Conservation (phyloP, 352 stramenopile species). For the Phytophthora europaea region DNA sequence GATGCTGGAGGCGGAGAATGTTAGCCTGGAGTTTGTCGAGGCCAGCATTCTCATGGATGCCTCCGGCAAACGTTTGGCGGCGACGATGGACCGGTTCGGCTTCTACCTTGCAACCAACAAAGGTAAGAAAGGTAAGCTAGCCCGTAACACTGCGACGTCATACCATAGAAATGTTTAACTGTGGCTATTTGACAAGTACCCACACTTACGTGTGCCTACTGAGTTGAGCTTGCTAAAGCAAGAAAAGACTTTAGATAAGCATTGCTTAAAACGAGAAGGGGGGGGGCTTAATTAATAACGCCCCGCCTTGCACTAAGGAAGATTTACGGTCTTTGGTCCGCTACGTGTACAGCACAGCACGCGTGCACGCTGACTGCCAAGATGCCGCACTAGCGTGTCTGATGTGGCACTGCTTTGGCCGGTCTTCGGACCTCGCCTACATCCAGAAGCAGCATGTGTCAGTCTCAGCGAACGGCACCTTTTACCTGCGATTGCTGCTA, state of each 20-base stretch:
- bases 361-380: conserved; percentile 30
- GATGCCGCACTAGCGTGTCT: conserved; percentile 37
- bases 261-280: conserved; percentile 21
- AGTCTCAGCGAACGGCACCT: conserved; percentile 18
- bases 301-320: not conserved
- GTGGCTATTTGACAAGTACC: not conserved
- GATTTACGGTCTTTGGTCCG: conserved; percentile 23
- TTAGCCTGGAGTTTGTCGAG: not conserved
- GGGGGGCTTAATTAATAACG: conserved; percentile 40
- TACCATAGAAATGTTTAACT: not conserved
- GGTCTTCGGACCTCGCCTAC: conserved; percentile 32
- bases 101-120: not conserved
- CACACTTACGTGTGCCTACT: not conserved
- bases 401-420: conserved; percentile 44
- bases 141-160: not conserved
- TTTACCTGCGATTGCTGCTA: conserved; percentile 40
- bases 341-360: not conserved
- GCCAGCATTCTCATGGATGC: not conserved
- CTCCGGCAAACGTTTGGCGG: not conserved
- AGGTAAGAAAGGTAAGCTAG: conserved; percentile 3
- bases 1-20: not conserved
- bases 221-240: conserved; percentile 1
- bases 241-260: not conserved
- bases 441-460: conserved; percentile 34
- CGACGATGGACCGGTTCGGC: not conserved